Percentiles rank a stretch among this genome's conserved stretches.
Conservation (phyloP, 2,329 filamentous ascomycete species). For the Talaromyces sp. region DNA sequence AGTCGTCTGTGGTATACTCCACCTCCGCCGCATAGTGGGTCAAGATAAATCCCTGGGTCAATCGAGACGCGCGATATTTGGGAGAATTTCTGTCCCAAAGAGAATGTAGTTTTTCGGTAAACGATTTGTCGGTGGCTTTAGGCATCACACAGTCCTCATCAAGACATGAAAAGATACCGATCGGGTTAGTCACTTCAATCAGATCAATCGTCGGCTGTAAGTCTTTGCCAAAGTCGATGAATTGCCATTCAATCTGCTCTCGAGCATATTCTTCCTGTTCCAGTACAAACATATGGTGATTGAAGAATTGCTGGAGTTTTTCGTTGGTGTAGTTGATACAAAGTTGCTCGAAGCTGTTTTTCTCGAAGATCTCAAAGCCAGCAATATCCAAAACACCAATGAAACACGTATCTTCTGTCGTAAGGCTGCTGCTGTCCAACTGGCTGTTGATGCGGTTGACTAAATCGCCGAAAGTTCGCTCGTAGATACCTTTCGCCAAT, state of each 20-base stretch:
- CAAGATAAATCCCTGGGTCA: conserved; percentile 88
- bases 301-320: conserved; percentile 98
- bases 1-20: conserved; percentile 90
- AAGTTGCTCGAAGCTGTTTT: conserved; percentile 97
- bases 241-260: conserved; percentile 99
- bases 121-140: conserved; percentile 93
- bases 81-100: conserved; percentile 94
- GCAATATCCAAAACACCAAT: conserved; percentile 98
- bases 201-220: conserved; percentile 96
- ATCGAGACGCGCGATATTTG: conserved; percentile 84
- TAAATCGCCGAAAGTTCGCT: conserved; percentile 88
- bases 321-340: conserved; percentile 99
- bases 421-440: conserved; percentile 77
- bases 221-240: conserved; percentile 97
- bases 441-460: conserved; percentile 88
- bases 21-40: conserved; percentile 98
- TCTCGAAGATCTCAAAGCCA: conserved; percentile 96
- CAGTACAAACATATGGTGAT: conserved; percentile 99
- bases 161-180: conserved; percentile 96
- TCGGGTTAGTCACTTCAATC: conserved; percentile 92
- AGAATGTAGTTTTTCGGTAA: conserved; percentile 95
- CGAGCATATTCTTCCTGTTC: conserved; percentile 97
- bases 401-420: conserved; percentile 84
- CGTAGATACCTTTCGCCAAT: conserved; percentile 93
- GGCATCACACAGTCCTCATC: conserved; percentile 99